Percentiles rank a stretch among this genome's conserved stretches.
These are phyloP conservation scores for Westerdykella aurantiaca DNA, from an alignment of 2,329 filamentous ascomycete species.

Conservation along the genomic window DNA sequence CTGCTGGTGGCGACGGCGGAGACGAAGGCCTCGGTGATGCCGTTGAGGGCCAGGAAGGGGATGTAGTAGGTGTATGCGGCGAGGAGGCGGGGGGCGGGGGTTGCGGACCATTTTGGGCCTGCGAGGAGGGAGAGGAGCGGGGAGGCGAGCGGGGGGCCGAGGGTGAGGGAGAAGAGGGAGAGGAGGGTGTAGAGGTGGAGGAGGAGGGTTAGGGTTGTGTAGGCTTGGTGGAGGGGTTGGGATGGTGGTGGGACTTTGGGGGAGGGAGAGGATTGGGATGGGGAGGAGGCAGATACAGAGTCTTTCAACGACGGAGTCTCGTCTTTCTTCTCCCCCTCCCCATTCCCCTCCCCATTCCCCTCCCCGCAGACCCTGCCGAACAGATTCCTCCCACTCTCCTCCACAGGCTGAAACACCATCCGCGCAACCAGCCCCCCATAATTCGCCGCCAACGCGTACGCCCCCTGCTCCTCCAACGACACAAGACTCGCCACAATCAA, in stretches of 20 bases:
- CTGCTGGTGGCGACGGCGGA: constrained; percentile 72
- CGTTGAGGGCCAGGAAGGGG: constrained; percentile 85
- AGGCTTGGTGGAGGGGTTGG: constrained; percentile 33
- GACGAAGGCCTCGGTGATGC: constrained; percentile 87
- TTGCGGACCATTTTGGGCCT: constrained; percentile 67
- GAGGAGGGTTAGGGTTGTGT: constrained; percentile 55
- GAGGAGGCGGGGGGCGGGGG: constrained; percentile 68
- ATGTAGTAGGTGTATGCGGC: constrained; percentile 87
- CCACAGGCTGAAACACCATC: constrained; percentile 87
- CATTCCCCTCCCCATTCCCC: constrained; percentile 26
- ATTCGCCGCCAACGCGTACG: constrained; percentile 90
- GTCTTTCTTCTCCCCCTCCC: too few relatives aligned
- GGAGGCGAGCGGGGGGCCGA: constrained; percentile 72
- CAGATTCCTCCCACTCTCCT: constrained; percentile 85
- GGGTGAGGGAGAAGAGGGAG: constrained; percentile 59
- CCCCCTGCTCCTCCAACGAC: constrained; percentile 73
- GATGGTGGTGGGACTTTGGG: neutral
- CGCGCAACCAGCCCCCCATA: constrained; percentile 83
- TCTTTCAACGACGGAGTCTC: too few relatives aligned
- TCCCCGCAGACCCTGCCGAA: constrained; percentile 72
- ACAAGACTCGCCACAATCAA: constrained; percentile 77
- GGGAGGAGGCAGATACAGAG: too few relatives aligned
- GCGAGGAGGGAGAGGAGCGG: constrained; percentile 69
- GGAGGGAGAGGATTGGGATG: constrained; percentile 8
- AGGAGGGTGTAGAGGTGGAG: constrained; percentile 70